These are phyloP conservation scores for Saccharomycopsis selenospora DNA, from an alignment of 805 yeast genomes.

Conservation along the genomic window DNA sequence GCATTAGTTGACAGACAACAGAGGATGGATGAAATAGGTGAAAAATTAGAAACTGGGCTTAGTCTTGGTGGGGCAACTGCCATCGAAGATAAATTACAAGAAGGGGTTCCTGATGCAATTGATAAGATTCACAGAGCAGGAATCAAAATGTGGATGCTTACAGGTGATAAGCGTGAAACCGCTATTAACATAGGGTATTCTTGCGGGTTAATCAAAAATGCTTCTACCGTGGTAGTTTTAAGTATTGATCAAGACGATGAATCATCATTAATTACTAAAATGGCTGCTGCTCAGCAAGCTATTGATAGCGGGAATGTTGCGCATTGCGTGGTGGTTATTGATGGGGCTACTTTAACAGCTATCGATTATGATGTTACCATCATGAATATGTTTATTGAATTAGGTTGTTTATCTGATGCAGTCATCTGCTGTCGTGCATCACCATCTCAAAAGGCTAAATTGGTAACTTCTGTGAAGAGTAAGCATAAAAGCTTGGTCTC, in stretches of 20 bases:
- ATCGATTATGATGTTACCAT: constrained; percentile 69
- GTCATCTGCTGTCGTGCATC: constrained; percentile 95
- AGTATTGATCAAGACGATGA: constrained; percentile 50
- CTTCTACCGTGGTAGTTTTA: constrained; percentile 78
- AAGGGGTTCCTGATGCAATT: constrained; percentile 94
- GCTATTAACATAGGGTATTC: constrained; percentile 97
- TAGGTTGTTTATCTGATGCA: constrained; percentile 82
- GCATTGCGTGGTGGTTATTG: constrained; percentile 90
- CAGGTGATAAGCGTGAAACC: constrained; percentile 97
- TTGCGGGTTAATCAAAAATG: constrained; percentile 87
- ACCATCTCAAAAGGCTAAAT: constrained; percentile 90
- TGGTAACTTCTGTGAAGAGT: constrained; percentile 78
- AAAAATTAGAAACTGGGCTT: constrained; percentile 58
- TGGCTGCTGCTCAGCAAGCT: constrained; percentile 71
- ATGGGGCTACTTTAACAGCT: constrained; percentile 76
- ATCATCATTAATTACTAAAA: constrained; percentile 38
- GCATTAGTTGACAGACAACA: constrained; percentile 60
- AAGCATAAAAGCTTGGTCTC: constrained; percentile 67
- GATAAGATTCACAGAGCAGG: constrained; percentile 91
- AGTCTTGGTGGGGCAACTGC: constrained; percentile 88
- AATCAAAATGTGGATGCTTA: constrained; percentile 94
- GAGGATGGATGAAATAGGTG: constrained; percentile 68
- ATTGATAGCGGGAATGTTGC: constrained; percentile 71
- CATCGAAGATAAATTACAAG: constrained; percentile 92
- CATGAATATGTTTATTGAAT: constrained; percentile 70